Conservation (phyloP, 1,284 basidiomycete genomes). For the Rhodotorula sp. region DNA sequence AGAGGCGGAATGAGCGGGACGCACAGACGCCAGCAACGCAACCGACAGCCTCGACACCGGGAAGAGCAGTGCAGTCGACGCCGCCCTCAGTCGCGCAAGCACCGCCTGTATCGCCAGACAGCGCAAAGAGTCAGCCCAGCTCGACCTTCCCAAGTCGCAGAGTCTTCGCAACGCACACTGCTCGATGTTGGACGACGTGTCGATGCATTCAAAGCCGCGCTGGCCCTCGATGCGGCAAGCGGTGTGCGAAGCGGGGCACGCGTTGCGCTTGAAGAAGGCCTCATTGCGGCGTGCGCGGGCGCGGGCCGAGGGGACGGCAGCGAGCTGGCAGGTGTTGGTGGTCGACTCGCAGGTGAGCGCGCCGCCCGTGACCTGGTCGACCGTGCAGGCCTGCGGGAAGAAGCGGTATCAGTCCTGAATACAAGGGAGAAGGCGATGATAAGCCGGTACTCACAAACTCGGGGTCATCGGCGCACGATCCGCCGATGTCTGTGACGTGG, state of each 20-base stretch:
- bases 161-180: constrained; percentile 1
- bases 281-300: constrained; percentile 16
- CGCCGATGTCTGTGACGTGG: constrained; percentile 7
- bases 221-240: constrained; percentile 17
- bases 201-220: constrained; percentile 32
- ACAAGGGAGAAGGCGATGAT: not conserved
- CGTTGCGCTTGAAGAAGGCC: constrained; percentile 1
- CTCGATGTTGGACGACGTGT: constrained; percentile 18
- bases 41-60: constrained; percentile 22
- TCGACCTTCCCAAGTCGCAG: not conserved
- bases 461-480: constrained; percentile 21
- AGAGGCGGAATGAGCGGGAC: not conserved
- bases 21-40: constrained; percentile 10
- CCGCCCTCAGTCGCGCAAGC: constrained; percentile 23
- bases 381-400: constrained; percentile 3
- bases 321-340: constrained; percentile 1
- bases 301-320: constrained; percentile 9
- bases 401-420: not conserved
- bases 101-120: constrained; percentile 5
- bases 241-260: constrained; percentile 22
- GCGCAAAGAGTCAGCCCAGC: not conserved
- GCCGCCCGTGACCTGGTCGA: not conserved
- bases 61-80: constrained; percentile 29
- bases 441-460: constrained; percentile 4
- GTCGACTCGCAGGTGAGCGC: not conserved